These are phyloP conservation scores for Crassisporium funariophilum DNA, from an alignment of 768 basidiomycete genomes.

Conservation along the genomic window DNA sequence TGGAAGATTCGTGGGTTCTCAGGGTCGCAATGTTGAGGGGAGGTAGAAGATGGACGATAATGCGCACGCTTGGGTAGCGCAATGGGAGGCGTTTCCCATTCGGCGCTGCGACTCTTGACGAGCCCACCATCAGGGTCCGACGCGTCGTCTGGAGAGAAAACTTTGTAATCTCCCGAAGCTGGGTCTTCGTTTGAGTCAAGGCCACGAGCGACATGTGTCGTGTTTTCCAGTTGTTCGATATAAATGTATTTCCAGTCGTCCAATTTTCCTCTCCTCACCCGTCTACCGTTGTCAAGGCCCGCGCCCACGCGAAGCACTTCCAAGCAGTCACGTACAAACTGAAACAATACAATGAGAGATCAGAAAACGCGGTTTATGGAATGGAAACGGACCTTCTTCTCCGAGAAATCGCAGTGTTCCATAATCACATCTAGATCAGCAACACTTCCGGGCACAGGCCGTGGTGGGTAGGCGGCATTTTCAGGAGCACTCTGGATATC, in stretches of 20 bases:
- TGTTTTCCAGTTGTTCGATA: slow-evolving; percentile 53
- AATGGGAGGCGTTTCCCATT: slow-evolving; percentile 60
- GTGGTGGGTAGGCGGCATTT: slow-evolving; percentile 79
- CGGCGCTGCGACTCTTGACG: slow-evolving; percentile 56
- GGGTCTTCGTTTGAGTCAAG: slow-evolving; percentile 42
- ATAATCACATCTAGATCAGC: slow-evolving; percentile 89
- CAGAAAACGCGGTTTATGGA: neutral
- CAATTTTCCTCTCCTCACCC: slow-evolving; percentile 71
- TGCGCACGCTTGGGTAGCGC: slow-evolving; percentile 50
- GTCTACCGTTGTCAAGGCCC: slow-evolving; percentile 81
- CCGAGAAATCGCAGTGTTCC: slow-evolving; percentile 91
- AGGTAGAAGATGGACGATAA: slow-evolving; percentile 59
- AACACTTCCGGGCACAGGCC: slow-evolving; percentile 82
- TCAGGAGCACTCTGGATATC: slow-evolving; percentile 65
- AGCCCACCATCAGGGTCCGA: slow-evolving; percentile 57
- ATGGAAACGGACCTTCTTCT: slow-evolving; percentile 58
- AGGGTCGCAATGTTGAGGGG: slow-evolving; percentile 72
- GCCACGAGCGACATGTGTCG: slow-evolving; percentile 25
- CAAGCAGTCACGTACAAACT: slow-evolving; percentile 98
- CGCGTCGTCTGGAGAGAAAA: slow-evolving; percentile 17
- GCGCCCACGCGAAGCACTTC: slow-evolving; percentile 92
- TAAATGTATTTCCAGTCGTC: slow-evolving; percentile 91
- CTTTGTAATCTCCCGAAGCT: slow-evolving; percentile 18
- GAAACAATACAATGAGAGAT: slow-evolving; percentile 16
- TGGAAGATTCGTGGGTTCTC: slow-evolving; percentile 91